phyloP scores from a whole-genome alignment of 2,329 filamentous ascomycete species.

The Rhytidhysteron rufulum region DNA sequence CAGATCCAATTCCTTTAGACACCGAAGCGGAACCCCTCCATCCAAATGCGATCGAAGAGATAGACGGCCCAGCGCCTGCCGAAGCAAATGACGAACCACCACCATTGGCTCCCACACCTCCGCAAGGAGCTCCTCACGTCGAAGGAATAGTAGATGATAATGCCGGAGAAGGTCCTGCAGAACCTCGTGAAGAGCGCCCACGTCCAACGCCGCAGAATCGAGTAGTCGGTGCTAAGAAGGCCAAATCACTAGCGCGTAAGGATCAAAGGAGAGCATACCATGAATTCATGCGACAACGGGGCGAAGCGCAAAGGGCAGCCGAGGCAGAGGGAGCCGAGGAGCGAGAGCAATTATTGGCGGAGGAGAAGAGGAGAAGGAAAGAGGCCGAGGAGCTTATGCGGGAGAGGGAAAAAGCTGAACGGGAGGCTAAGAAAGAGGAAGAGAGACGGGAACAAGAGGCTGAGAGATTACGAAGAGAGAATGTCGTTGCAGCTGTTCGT shows the following conservation, averaged over 20 bases:
- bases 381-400: conserved; percentile 41
- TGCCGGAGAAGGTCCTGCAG: conserved; percentile 28
- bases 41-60: conserved; percentile 21
- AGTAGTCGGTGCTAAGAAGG: conserved; percentile 47
- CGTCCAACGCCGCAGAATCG: conserved; percentile 26
- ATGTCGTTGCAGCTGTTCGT: conserved; percentile 29
- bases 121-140: conserved; percentile 9
- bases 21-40: conserved; percentile 14
- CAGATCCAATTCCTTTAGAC: conserved; percentile 2
- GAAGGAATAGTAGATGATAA: conserved; percentile 5
- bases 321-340: conserved; percentile 43
- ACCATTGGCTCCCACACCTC: conserved; percentile 25
- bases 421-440: conserved; percentile 36
- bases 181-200: conserved; percentile 19
- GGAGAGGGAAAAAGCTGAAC: conserved; percentile 37
- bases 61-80: conserved; percentile 15
- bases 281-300: conserved; percentile 48
- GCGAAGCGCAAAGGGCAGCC: conserved; percentile 41
- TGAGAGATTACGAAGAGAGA: conserved; percentile 24
- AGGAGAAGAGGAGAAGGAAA: conserved; percentile 39
- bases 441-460: conserved; percentile 35
- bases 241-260: conserved; percentile 43
- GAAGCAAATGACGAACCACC: conserved; percentile 11
- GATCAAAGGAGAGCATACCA: conserved; percentile 45
- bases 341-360: conserved; percentile 39